Conservation (phyloP, 2,329 filamentous ascomycete genomes). For the Ceratocystis variospora region DNA sequence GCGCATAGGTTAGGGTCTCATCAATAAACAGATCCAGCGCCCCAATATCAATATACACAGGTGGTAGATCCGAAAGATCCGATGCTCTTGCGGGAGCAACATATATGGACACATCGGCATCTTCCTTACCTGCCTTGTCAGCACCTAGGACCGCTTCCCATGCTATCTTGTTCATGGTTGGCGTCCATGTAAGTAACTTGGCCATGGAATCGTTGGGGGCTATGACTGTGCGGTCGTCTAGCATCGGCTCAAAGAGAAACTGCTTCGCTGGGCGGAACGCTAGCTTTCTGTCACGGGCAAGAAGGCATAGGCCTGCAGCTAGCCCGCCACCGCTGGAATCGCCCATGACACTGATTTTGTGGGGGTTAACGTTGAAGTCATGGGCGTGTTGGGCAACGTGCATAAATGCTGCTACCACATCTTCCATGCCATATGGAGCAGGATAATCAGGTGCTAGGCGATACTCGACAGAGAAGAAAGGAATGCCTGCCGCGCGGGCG, state of each 20-base stretch:
- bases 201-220: slow-evolving; percentile 2
- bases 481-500: slow-evolving; percentile 25
- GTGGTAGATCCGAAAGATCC: slow-evolving; percentile 25
- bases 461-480: slow-evolving; percentile 30
- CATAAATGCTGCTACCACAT: slow-evolving; percentile 26
- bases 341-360: slow-evolving; percentile 22
- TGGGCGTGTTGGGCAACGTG: slow-evolving; percentile 23
- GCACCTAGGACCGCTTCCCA: slow-evolving; percentile 22
- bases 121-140: slow-evolving; percentile 19
- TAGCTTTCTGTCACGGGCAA: slow-evolving; percentile 26
- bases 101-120: slow-evolving; percentile 20
- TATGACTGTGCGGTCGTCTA: slow-evolving; percentile 25
- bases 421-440: slow-evolving; percentile 27
- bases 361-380: slow-evolving; percentile 21
- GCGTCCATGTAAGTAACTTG: slow-evolving; percentile 19
- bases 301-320: slow-evolving; percentile 27
- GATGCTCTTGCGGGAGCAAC: slow-evolving; percentile 22
- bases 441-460: slow-evolving; percentile 32
- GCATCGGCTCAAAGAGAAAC: slow-evolving; percentile 27
- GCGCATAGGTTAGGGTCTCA: slow-evolving; percentile 26
- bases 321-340: slow-evolving; percentile 22
- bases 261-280: slow-evolving; percentile 24
- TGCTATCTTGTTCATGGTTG: slow-evolving; percentile 20
- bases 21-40: slow-evolving; percentile 29
- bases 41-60: slow-evolving; percentile 30